A percentile compares a stretch with the other conserved stretches of the same genome.
phyloP scores from a whole-genome alignment of 176 grass and related monocot species.

The Typha latifolia region DNA sequence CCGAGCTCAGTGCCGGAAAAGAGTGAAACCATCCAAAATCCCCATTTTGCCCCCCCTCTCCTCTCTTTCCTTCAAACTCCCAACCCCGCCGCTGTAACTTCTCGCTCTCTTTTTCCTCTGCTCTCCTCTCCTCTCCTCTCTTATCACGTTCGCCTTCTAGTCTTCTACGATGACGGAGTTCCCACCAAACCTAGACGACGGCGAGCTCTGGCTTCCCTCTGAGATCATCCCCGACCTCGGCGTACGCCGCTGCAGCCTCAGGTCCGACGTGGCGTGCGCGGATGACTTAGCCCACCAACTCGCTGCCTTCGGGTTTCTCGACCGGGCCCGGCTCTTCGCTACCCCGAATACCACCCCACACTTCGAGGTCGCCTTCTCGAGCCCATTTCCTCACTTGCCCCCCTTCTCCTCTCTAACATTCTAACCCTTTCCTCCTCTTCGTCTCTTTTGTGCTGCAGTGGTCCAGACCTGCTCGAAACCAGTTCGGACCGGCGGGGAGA shows the following conservation, averaged over 20 bases:
- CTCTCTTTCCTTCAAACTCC: conserved; percentile 8
- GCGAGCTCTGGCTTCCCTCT: conserved; percentile 45
- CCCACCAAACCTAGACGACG: conserved; percentile 31
- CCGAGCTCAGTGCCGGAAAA: background rate
- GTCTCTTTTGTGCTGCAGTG: background rate
- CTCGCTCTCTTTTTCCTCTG: too few species aligned
- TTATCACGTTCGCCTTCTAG: background rate
- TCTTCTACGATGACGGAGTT: conserved; percentile 13
- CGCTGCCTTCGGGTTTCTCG: conserved; percentile 16
- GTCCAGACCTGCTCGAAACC: background rate
- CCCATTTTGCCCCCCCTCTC: background rate
- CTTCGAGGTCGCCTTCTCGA: background rate
- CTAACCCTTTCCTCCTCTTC: too few species aligned
- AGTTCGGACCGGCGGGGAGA: background rate
- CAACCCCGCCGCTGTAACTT: background rate
- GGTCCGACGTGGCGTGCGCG: conserved; percentile 6
- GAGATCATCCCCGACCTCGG: conserved; percentile 56
- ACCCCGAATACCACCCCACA: background rate
- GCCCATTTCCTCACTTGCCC: background rate
- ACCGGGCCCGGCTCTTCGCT: background rate
- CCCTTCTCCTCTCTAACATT: background rate
- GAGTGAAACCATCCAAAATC: background rate
- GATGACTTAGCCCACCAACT: conserved; percentile 37
- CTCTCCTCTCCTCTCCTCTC: too few species aligned
- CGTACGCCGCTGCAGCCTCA: background rate